A percentile compares a stretch with the other conserved stretches of the same genome.
Evolutionary conservation across 139 green algal genomes (phyloP).

Genomic region (Deuterostichococcus epilithicus): DNA sequence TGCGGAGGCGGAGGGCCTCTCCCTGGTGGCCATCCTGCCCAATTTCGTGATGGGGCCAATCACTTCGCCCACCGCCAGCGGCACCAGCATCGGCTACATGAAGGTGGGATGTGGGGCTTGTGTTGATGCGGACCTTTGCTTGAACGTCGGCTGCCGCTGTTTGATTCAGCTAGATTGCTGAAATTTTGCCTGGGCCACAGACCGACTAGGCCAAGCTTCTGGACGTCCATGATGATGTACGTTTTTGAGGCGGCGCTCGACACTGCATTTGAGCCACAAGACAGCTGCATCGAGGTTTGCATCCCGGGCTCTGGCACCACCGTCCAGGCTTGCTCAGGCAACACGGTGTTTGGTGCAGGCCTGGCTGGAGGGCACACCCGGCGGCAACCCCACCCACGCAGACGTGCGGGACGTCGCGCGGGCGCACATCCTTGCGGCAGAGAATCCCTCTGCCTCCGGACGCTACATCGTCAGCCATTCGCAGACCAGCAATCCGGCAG

Average conservation of each 20-base stretch:
- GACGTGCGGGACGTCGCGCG: slow-evolving; percentile 52
- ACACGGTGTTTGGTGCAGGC: slow-evolving; percentile 3
- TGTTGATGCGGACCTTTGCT: not conserved
- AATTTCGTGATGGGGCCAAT: slow-evolving; percentile 75
- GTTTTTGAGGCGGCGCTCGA: not conserved
- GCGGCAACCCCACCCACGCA: slow-evolving; percentile 25
- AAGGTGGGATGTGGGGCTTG: slow-evolving; percentile 22
- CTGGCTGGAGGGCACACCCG: slow-evolving; percentile 26
- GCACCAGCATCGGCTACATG: slow-evolving; percentile 36
- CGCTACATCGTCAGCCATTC: slow-evolving; percentile 42
- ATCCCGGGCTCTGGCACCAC: not conserved
- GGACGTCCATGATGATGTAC: not conserved
- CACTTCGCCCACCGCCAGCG: slow-evolving; percentile 10
- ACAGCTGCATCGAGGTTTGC: not conserved
- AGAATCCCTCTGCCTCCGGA: slow-evolving; percentile 22
- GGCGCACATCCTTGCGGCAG: slow-evolving; percentile 42
- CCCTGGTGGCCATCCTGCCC: slow-evolving; percentile 71
- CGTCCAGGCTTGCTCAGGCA: slow-evolving; percentile 4
- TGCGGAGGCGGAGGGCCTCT: slow-evolving; percentile 42
- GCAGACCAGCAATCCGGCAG: slow-evolving; percentile 3
- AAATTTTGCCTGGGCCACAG: not conserved
- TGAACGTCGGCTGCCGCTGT: not conserved
- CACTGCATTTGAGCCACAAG: not conserved
- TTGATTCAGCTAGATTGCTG: not conserved
- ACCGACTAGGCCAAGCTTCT: not conserved